These are phyloP conservation scores for Sungouiozyma ichnusensis DNA, from an alignment of 805 yeast species.

Conservation along the genomic window DNA sequence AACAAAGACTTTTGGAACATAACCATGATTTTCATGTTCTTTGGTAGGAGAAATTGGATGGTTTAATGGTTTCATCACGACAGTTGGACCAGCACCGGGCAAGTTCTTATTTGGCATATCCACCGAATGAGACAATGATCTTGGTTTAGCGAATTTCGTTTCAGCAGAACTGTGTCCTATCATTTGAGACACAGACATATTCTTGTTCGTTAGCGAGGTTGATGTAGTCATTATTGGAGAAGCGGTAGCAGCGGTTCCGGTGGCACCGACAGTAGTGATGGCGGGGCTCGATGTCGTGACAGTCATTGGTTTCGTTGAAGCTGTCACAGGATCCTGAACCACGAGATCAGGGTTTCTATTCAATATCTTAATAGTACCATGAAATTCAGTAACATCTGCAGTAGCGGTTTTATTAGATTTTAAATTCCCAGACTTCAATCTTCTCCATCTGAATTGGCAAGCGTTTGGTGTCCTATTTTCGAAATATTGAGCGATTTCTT, in stretches of 20 bases:
- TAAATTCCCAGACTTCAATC: slow-evolving; percentile 40
- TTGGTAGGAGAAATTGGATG: not conserved
- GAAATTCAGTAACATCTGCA: slow-evolving; percentile 14
- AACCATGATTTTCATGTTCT: slow-evolving; percentile 26
- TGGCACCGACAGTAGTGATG: not conserved
- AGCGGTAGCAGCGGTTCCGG: not conserved
- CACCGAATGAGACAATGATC: slow-evolving; percentile 23
- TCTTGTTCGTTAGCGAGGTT: not conserved
- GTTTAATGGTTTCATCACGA: not conserved
- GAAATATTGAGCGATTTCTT: slow-evolving; percentile 73
- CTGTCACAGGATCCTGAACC: no score
- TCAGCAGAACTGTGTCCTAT: not conserved
- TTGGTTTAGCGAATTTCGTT: slow-evolving; percentile 15
- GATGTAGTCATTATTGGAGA: not conserved
- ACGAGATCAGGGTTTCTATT: slow-evolving; percentile 1
- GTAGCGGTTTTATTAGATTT: slow-evolving; percentile 27
- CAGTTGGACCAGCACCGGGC: not conserved
- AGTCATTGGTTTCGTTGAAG: not conserved
- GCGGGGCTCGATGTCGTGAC: not conserved
- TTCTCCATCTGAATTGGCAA: slow-evolving; percentile 82
- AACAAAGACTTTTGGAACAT: slow-evolving; percentile 28
- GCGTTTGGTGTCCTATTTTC: slow-evolving; percentile 79
- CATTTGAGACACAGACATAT: not conserved
- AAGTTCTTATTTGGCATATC: slow-evolving; percentile 6
- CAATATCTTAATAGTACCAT: slow-evolving; percentile 10